phyloP scores from a whole-genome alignment of 2,329 filamentous ascomycete species.

The Sporothrix sp. region DNA sequence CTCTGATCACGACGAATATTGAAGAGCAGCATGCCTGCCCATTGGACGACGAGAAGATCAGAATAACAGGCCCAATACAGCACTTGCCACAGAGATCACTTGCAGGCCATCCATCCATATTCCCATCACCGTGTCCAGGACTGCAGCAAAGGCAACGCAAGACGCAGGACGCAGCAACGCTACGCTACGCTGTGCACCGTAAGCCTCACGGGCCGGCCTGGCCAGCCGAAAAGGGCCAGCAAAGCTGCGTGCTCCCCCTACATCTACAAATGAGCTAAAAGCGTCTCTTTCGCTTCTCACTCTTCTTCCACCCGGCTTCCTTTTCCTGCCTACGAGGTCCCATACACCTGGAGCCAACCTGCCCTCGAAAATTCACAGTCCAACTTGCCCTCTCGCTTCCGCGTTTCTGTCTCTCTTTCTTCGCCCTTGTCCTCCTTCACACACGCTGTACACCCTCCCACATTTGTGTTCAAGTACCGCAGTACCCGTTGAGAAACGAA shows the following conservation, averaged over 20 bases:
- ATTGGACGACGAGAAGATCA: not conserved
- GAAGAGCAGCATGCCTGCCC: conserved; percentile 1
- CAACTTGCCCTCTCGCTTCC: not conserved
- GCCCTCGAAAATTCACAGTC: not conserved
- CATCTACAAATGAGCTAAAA: too few species aligned
- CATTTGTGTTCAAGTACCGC: not conserved
- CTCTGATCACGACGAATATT: not conserved
- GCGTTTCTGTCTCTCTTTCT: not conserved
- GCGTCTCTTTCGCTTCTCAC: too few species aligned
- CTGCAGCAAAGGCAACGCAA: not conserved
- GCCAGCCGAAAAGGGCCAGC: too few species aligned
- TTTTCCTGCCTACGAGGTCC: too few species aligned
- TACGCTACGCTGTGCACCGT: not conserved
- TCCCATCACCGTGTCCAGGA: too few species aligned
- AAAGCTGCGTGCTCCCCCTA: too few species aligned
- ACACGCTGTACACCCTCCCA: not conserved
- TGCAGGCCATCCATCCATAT: too few species aligned
- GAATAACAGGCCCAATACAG: too few species aligned
- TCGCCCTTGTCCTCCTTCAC: not conserved
- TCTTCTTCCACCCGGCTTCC: too few species aligned
- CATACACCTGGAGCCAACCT: too few species aligned
- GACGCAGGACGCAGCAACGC: not conserved
- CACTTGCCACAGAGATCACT: too few species aligned
- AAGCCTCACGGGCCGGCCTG: not conserved
- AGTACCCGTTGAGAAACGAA: not conserved